Conservation (phyloP, 345 rosid genomes). For the Salix purpurea region DNA sequence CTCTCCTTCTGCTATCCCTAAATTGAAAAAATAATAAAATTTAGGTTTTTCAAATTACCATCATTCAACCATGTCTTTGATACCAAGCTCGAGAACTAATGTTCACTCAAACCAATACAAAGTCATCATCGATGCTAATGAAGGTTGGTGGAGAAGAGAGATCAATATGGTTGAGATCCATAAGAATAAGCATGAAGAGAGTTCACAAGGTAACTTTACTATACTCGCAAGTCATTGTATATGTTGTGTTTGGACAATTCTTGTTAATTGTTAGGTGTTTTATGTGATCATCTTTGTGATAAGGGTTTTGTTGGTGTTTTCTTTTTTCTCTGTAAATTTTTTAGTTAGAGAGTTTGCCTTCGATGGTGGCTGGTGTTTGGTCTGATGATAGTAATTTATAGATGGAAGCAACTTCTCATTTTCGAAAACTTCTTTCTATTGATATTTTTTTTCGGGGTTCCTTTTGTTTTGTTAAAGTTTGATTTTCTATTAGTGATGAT, state of each 20-base stretch:
- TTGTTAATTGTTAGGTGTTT: not conserved
- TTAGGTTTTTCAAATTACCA: not conserved
- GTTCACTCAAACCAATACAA: constrained; percentile 15
- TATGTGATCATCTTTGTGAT: not conserved
- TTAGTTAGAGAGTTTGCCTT: constrained; percentile 28
- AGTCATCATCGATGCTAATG: constrained; percentile 10
- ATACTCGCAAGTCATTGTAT: not conserved
- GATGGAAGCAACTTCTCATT: constrained; percentile 25
- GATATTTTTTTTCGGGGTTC: not conserved
- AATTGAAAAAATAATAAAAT: too few species aligned
- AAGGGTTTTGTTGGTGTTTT: not conserved
- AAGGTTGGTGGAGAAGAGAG: constrained; percentile 19
- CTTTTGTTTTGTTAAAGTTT: not conserved
- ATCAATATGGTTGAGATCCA: constrained; percentile 12
- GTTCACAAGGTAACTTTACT: constrained; percentile 16
- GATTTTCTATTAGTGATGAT: not conserved
- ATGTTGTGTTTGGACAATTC: not conserved
- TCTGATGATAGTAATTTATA: constrained; percentile 20
- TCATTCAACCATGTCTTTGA: constrained; percentile 3
- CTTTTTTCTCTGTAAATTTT: not conserved
- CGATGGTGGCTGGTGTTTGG: constrained; percentile 24
- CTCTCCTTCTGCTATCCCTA: too few species aligned
- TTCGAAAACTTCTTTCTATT: constrained; percentile 25
- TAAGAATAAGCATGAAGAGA: not conserved
- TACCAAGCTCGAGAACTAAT: constrained; percentile 9